Base-by-base conservation (phyloP, 1,284 basidiomycete genomes). In the Cutaneotrichosporon cyanovorans region DNA sequence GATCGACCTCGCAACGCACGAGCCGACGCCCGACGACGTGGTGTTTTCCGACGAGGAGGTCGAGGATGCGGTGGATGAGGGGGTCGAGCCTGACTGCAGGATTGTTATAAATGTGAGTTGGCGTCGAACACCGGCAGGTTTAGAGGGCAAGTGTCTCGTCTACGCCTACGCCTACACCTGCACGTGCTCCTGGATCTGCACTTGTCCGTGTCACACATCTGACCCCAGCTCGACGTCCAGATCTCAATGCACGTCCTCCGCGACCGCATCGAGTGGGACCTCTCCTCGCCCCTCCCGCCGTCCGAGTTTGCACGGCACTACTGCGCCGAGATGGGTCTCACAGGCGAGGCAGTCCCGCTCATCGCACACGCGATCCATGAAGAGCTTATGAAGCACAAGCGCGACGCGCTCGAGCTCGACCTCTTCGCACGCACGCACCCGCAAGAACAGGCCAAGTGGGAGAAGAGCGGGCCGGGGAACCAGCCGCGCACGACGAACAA, bases 231-330 rank as follows among this genome's bases (percentile, higher is more conserved):
- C 67, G 92, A 98, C 71, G 88, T 98, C n/a, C 93, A 97, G 70
- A 87, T 98, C 64, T 85, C 84, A 38, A 87, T 84, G 16, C 78
- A 90, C 66, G 87, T 93, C 68, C 78, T 98, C 1, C 77, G 85
- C 48, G 93, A 98, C 73, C 87, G 92, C 56, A 87, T 98, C 60
- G 95, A 98, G 72, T 98, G 95, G 95, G 93, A 98, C 70, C 78
- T 98, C 7, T 80, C 89, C 25, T 96, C 92, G 0, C 79, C 85
- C 0, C 79, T 97, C 15, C 92, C 91, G 0, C 93, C 93, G 0
- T 85, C 93, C 63, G 76, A 75, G 1, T 98, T 97, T 62, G 82
- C 93, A 0, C 72, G 74, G 31, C 81, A 80, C 48, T 83, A 96
- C 40, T 90, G 86, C 61, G 71, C 78, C 31, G 93, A 98, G 58